These are phyloP conservation scores for Leishmania major DNA, from an alignment of 208 protist genomes.

Conservation along the genomic window DNA sequence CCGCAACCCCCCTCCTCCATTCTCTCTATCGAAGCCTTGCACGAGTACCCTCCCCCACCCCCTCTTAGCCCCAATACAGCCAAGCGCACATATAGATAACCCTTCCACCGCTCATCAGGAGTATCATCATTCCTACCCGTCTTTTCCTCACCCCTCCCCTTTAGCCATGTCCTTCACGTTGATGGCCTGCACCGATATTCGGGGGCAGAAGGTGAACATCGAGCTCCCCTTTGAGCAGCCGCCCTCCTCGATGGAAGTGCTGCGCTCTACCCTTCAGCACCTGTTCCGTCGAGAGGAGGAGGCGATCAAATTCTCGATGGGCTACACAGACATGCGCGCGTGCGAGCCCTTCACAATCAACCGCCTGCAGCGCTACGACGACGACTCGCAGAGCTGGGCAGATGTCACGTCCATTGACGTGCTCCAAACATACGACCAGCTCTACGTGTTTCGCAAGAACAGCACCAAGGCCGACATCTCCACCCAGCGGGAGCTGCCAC, in stretches of 20 bases:
- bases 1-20: not conserved
- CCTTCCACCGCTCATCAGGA: not conserved
- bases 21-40: not conserved
- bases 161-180: conserved; percentile 51
- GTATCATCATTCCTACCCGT: not conserved
- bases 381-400: conserved; percentile 68
- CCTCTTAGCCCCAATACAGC: not conserved
- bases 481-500: conserved; percentile 68
- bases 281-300: conserved; percentile 72
- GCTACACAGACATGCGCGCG: conserved; percentile 41
- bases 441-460: conserved; percentile 84
- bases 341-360: conserved; percentile 81
- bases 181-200: conserved; percentile 75
- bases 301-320: conserved; percentile 44
- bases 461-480: conserved; percentile 79
- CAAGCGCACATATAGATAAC: not conserved
- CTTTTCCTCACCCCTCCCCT: not conserved
- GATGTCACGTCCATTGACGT: conserved; percentile 42
- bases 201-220: conserved; percentile 76
- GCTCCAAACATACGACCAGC: conserved; percentile 74
- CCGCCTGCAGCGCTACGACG: conserved; percentile 70
- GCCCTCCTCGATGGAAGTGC: conserved; percentile 48
- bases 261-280: conserved; percentile 57
- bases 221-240: conserved; percentile 67
- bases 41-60: not conserved